Percentiles rank a stretch among this genome's conserved stretches.
Conservation (phyloP, 2,329 filamentous ascomycete genomes). For the Apiospora sp. region DNA sequence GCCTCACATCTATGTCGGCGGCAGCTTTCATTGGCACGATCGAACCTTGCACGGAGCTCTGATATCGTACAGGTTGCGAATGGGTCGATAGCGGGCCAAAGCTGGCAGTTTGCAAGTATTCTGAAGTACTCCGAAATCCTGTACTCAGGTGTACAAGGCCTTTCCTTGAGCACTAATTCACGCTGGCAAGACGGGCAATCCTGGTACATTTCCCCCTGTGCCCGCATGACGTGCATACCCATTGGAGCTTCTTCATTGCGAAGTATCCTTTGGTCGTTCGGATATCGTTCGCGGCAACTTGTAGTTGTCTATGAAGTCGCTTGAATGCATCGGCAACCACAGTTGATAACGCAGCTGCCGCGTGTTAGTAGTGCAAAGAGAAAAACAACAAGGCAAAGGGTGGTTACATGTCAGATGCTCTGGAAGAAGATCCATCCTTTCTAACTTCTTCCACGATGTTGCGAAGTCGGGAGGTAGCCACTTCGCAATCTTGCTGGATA, state of each 20-base stretch:
- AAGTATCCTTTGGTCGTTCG: not conserved
- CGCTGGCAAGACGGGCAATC: not conserved
- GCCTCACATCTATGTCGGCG: not conserved
- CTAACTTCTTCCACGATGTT: not conserved
- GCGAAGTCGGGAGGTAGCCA: not conserved
- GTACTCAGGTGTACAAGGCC: not conserved
- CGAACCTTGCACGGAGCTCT: not conserved
- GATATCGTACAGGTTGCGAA: not conserved
- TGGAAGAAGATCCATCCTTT: not conserved
- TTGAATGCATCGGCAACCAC: not conserved
- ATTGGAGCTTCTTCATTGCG: not conserved
- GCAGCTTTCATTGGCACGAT: not conserved
- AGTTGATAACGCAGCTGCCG: not conserved
- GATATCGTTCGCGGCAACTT: rapidly evolving
- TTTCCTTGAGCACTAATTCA: not conserved
- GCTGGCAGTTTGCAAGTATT: not conserved
- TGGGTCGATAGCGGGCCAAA: not conserved
- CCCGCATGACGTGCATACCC: not conserved
- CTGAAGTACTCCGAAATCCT: not conserved
- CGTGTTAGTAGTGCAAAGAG: not conserved
- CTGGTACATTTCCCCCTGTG: not conserved
- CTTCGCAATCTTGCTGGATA: not conserved
- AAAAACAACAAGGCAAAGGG: not conserved
- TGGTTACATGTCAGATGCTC: not conserved
- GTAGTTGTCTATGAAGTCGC: not conserved